These are phyloP conservation scores for Plasmodium blacklocki DNA, from an alignment of 169 alveolate species.

Conservation along the genomic window DNA sequence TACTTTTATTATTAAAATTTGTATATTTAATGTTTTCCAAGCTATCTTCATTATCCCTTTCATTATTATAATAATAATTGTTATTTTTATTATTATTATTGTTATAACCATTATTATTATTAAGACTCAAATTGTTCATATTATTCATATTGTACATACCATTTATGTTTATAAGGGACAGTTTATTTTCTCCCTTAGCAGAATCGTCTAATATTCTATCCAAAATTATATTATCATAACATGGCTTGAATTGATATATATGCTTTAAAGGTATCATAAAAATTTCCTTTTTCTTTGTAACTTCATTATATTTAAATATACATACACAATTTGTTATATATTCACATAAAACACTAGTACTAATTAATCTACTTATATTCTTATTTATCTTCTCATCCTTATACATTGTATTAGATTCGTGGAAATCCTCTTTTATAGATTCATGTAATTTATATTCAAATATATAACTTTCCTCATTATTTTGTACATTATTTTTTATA, in stretches of 20 bases:
- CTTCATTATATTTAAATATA: slow-evolving; percentile 70
- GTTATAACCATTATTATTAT: too few species aligned
- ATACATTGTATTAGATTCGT: slow-evolving; percentile 34
- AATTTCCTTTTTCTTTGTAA: slow-evolving; percentile 68
- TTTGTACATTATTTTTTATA: slow-evolving; percentile 37
- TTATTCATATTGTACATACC: too few species aligned
- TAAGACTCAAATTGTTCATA: too few species aligned
- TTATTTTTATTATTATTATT: too few species aligned
- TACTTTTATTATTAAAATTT: slow-evolving; percentile 14
- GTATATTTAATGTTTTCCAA: too few species aligned
- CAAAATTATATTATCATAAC: slow-evolving; percentile 35
- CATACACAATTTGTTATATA: slow-evolving; percentile 70
- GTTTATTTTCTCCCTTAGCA: not conserved
- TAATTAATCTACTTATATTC: slow-evolving; percentile 66
- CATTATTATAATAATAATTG: too few species aligned
- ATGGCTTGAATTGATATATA: slow-evolving; percentile 74
- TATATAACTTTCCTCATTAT: slow-evolving; percentile 63
- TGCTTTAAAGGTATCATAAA: slow-evolving; percentile 68
- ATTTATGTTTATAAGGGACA: too few species aligned
- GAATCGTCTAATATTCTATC: not conserved
- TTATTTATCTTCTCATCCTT: slow-evolving; percentile 30
- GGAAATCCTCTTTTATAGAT: slow-evolving; percentile 35
- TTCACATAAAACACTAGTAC: slow-evolving; percentile 75
- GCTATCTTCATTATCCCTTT: too few species aligned
- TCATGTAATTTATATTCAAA: slow-evolving; percentile 74